Percentiles rank a stretch among this genome's conserved stretches.
These are phyloP conservation scores for Colletotrichum sp. DNA, from an alignment of 2,329 filamentous ascomycete genomes.

Conservation along the genomic window DNA sequence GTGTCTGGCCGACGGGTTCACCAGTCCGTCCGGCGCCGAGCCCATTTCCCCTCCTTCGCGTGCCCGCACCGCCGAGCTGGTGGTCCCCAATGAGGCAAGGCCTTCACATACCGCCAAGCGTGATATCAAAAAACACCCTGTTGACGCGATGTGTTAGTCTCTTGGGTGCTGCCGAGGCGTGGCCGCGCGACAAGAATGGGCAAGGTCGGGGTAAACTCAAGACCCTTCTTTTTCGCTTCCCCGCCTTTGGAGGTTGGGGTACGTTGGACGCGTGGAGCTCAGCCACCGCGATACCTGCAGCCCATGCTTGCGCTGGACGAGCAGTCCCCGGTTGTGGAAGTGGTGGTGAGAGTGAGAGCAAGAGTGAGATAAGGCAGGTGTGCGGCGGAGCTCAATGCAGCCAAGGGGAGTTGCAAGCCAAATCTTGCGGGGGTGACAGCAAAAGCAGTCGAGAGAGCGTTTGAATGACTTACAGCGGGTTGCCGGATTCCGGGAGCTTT, in stretches of 20 bases:
- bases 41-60: not conserved
- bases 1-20: not conserved
- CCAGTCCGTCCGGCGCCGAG: not conserved
- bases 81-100: constrained; percentile 33
- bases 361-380: not conserved
- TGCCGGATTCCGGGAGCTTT: constrained; percentile 50
- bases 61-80: not conserved
- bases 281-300: not conserved
- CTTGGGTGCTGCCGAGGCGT: not conserved
- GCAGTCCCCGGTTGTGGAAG: not conserved
- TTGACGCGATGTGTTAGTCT: constrained; percentile 18
- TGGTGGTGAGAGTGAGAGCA: not conserved
- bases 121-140: constrained; percentile 78
- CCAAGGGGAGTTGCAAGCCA: not conserved
- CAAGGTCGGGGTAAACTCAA: not conserved
- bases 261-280: constrained; percentile 4
- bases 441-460: not conserved
- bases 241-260: not conserved
- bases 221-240: not conserved
- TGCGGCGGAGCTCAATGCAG: not conserved
- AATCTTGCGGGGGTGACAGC: not conserved
- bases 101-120: constrained; percentile 68
- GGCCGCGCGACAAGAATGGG: not conserved
- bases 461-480: constrained; percentile 47
- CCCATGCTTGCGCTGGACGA: not conserved